Conservation (phyloP, 1,284 basidiomycete genomes). For the Tetrapyrgos nigripes region DNA sequence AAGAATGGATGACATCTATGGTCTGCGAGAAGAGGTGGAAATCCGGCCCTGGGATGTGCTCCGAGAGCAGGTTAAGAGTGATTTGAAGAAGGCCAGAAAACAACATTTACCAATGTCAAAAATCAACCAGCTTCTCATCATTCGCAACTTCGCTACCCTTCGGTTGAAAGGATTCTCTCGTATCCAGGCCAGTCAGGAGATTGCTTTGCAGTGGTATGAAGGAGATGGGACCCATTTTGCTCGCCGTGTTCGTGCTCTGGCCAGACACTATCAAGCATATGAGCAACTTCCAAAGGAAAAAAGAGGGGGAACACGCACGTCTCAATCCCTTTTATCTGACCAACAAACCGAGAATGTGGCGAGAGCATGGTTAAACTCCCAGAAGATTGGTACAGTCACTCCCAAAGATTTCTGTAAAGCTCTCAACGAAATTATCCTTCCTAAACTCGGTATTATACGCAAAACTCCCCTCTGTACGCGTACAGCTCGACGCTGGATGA, state of each 20-base stretch:
- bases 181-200: slow-evolving; percentile 37
- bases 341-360: slow-evolving; percentile 28
- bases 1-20: neutral
- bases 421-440: slow-evolving; percentile 35
- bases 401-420: slow-evolving; percentile 28
- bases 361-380: slow-evolving; percentile 29
- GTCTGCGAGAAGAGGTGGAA: neutral
- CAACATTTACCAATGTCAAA: slow-evolving; percentile 29
- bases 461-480: slow-evolving; percentile 25
- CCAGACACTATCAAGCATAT: slow-evolving; percentile 44
- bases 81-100: slow-evolving; percentile 27
- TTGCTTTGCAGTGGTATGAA: slow-evolving; percentile 42
- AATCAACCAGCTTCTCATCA: slow-evolving; percentile 41
- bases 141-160: too few relatives aligned
- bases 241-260: slow-evolving; percentile 32
- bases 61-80: slow-evolving; percentile 29
- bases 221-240: slow-evolving; percentile 34
- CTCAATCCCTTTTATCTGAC: slow-evolving; percentile 30
- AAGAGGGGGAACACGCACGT: slow-evolving; percentile 31
- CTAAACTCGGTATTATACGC: slow-evolving; percentile 27
- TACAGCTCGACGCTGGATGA: slow-evolving; percentile 37
- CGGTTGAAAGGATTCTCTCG: slow-evolving; percentile 32
- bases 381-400: slow-evolving; percentile 34
- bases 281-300: slow-evolving; percentile 39
- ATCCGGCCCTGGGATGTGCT: slow-evolving; percentile 30